Evolutionary conservation across 176 grass and related monocot genomes (phyloP).

Genomic region (Triticum urartu): DNA sequence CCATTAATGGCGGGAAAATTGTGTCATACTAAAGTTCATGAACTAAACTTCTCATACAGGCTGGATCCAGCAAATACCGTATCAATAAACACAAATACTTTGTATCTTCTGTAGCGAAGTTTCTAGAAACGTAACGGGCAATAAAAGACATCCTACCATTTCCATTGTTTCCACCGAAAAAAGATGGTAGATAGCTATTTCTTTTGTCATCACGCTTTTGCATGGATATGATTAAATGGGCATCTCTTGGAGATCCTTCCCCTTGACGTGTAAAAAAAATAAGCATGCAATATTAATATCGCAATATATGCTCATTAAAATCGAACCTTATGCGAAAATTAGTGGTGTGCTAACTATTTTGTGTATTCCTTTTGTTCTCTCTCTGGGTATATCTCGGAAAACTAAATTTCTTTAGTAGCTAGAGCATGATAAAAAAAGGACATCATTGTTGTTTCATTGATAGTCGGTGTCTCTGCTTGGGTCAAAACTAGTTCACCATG

Average conservation of each 20-base stretch:
- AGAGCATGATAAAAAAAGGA: too few species aligned
- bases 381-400: too few species aligned
- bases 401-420: too few species aligned
- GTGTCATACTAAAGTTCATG: not conserved
- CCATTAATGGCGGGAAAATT: not conserved
- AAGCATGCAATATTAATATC: not conserved
- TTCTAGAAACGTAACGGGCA: not conserved
- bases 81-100: not conserved
- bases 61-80: too few species aligned
- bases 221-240: not conserved
- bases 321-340: not conserved
- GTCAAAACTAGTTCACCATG: not conserved
- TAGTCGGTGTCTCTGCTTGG: not conserved
- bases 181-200: not conserved
- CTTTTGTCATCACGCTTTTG: not conserved
- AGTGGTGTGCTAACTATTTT: too few species aligned
- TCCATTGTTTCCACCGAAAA: not conserved
- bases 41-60: too few species aligned
- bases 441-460: too few species aligned
- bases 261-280: not conserved
- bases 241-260: not conserved
- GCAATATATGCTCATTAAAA: not conserved
- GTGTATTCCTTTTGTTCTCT: not conserved
- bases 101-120: not conserved
- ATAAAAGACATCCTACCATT: not conserved